Evolutionary conservation across 306 rosid genomes (phyloP).

Genomic region (Castanopsis chinensis): DNA sequence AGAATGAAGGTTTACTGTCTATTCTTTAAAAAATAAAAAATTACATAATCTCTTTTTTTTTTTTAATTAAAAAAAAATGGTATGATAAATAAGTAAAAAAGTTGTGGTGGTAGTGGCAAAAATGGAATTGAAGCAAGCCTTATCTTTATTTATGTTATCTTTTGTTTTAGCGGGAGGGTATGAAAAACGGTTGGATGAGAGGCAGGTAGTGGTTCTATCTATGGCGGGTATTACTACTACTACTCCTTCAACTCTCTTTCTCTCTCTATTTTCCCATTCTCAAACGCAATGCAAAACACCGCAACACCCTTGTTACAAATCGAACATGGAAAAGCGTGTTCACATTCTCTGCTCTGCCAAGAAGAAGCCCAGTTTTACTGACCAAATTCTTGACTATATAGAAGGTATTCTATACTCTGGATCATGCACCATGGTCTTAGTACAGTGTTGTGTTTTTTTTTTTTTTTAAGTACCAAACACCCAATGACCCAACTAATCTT

Average conservation of each 20-base stretch:
- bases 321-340: constrained; percentile 19
- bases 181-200: constrained; percentile 50
- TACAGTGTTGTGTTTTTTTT: too few relatives aligned
- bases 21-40: too few relatives aligned
- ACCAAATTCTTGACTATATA: constrained; percentile 91
- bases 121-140: background rate
- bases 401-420: constrained; percentile 47
- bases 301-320: constrained; percentile 20
- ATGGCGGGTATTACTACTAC: constrained; percentile 48
- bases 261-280: constrained; percentile 21
- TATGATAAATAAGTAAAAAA: constrained; percentile 9
- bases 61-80: background rate
- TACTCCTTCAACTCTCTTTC: constrained; percentile 38
- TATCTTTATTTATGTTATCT: constrained; percentile 25
- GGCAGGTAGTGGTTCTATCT: constrained; percentile 5
- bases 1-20: too few relatives aligned
- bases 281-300: constrained; percentile 28
- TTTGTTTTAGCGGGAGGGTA: constrained; percentile 34
- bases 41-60: background rate
- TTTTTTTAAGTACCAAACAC: too few relatives aligned
- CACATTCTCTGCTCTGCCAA: constrained; percentile 59
- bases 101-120: background rate
- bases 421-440: too few relatives aligned
- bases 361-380: constrained; percentile 71
- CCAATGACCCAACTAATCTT: too few relatives aligned